phyloP scores from a whole-genome alignment of 2,329 filamentous ascomycete genomes.

The Sporothrix schenckii region DNA sequence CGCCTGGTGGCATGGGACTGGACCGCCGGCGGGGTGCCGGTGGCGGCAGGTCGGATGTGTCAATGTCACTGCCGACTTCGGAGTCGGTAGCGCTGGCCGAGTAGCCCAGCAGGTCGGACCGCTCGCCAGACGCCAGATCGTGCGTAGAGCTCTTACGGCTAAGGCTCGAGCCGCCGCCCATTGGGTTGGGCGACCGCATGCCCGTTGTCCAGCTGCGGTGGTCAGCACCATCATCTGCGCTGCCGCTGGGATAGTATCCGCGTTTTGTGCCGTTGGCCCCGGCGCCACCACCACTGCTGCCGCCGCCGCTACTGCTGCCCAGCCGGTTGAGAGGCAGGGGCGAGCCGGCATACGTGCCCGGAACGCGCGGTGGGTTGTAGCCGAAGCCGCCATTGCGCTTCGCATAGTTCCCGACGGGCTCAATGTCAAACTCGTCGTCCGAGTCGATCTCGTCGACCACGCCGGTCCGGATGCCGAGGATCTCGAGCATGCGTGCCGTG shows the following conservation, averaged over 20 bases:
- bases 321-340: constrained; percentile 61
- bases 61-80: constrained; percentile 66
- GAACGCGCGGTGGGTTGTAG: constrained; percentile 68
- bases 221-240: constrained; percentile 37
- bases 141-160: constrained; percentile 56
- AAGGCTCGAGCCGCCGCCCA: constrained; percentile 47
- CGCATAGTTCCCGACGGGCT: constrained; percentile 73
- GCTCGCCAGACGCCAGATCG: constrained; percentile 41
- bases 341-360: constrained; percentile 47
- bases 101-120: constrained; percentile 59
- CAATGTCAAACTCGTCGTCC: constrained; percentile 98
- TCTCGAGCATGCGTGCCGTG: constrained; percentile 96
- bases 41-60: constrained; percentile 67
- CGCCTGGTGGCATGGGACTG: constrained; percentile 46
- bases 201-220: constrained; percentile 58
- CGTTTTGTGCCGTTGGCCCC: constrained; percentile 37
- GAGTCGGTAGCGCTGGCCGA: constrained; percentile 55
- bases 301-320: constrained; percentile 35
- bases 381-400: constrained; percentile 81
- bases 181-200: constrained; percentile 53
- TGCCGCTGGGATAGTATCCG: constrained; percentile 34
- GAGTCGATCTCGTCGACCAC: constrained; percentile 97
- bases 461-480: constrained; percentile 91
- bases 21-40: constrained; percentile 53
- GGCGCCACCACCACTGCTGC: constrained; percentile 49